Evolutionary conservation across 352 stramenopile genomes (phyloP).

Genomic region (Pythium aphanidermatum): DNA sequence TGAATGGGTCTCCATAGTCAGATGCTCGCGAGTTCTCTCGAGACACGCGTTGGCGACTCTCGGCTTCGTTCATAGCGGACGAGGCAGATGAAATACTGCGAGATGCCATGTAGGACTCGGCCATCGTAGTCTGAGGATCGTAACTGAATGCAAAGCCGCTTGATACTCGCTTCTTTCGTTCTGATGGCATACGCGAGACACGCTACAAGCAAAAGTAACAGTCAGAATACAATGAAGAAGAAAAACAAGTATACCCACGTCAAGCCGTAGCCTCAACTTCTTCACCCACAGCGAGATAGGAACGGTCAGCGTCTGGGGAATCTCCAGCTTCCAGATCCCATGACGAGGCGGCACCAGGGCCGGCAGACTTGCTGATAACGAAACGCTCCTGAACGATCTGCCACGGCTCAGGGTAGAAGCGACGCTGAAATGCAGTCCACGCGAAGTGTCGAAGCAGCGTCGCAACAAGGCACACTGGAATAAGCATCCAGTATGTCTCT

Average conservation of each 20-base stretch:
- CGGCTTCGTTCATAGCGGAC: constrained; percentile 57
- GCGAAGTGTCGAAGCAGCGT: constrained; percentile 61
- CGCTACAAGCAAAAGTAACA: constrained; percentile 6
- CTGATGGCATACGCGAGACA: constrained; percentile 7
- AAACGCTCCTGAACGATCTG: constrained; percentile 81
- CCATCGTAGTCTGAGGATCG: constrained; percentile 69
- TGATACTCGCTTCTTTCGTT: constrained; percentile 51
- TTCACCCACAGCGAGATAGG: constrained; percentile 11
- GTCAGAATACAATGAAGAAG: neutral
- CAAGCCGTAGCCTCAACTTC: constrained; percentile 13
- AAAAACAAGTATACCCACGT: constrained; percentile 1
- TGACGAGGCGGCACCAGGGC: constrained; percentile 16
- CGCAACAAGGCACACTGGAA: constrained; percentile 48
- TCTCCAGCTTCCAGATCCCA: constrained; percentile 52
- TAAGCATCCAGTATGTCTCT: constrained; percentile 65
- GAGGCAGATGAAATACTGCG: constrained; percentile 48
- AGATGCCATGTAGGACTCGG: constrained; percentile 75
- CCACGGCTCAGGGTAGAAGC: constrained; percentile 70
- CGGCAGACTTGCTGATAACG: constrained; percentile 29
- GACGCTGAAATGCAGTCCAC: constrained; percentile 65
- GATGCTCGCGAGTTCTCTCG: constrained; percentile 69
- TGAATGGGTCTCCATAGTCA: constrained; percentile 31
- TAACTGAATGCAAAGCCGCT: constrained; percentile 82
- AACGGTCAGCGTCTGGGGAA: constrained; percentile 18
- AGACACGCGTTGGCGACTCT: constrained; percentile 51